Evolutionary conservation across 1,284 basidiomycete genomes (phyloP).

Genomic region (Ganoderma meredithae): DNA sequence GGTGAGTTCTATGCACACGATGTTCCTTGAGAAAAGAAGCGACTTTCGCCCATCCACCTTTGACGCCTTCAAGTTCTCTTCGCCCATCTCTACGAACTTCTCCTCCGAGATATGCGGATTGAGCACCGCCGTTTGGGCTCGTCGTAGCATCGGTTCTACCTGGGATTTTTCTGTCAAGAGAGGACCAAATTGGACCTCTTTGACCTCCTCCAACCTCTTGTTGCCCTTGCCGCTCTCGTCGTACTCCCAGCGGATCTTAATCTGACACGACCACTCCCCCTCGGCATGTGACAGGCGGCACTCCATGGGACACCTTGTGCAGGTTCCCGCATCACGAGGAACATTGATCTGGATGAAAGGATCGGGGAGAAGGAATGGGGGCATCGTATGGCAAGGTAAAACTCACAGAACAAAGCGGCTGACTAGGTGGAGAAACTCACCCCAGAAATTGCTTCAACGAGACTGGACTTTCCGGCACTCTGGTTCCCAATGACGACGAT

Average conservation of each 20-base stretch:
- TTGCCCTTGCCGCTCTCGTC: slow-evolving; percentile 26
- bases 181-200: slow-evolving; percentile 47
- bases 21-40: slow-evolving; percentile 51
- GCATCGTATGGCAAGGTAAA: not conserved
- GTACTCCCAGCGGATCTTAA: slow-evolving; percentile 44
- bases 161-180: slow-evolving; percentile 44
- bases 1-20: slow-evolving; percentile 53
- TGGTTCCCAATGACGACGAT: slow-evolving; percentile 42
- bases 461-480: slow-evolving; percentile 49
- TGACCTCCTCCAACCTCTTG: slow-evolving; percentile 37
- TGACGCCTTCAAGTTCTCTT: slow-evolving; percentile 31
- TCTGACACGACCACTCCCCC: slow-evolving; percentile 43
- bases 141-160: slow-evolving; percentile 50
- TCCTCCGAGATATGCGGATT: slow-evolving; percentile 41
- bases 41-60: slow-evolving; percentile 22
- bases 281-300: slow-evolving; percentile 33
- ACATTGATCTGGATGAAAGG: slow-evolving; percentile 31
- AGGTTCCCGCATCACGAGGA: slow-evolving; percentile 35
- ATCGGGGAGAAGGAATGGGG: no score
- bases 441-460: slow-evolving; percentile 64
- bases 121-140: slow-evolving; percentile 54
- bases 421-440: slow-evolving; percentile 44
- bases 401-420: not conserved
- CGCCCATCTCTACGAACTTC: slow-evolving; percentile 38
- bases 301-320: slow-evolving; percentile 42